Conservation (phyloP, 257 asterid species). For the Solanum acaule region DNA sequence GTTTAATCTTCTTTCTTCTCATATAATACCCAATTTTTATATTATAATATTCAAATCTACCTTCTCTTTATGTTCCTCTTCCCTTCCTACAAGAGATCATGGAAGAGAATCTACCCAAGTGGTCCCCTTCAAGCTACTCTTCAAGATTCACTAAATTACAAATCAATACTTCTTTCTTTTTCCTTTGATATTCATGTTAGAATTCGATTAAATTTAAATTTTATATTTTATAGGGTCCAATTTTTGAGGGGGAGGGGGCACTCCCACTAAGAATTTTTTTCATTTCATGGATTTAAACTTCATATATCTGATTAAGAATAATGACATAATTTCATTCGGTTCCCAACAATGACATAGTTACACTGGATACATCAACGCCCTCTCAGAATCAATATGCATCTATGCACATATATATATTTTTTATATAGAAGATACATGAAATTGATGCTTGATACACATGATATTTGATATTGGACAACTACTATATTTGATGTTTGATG, state of each 20-base stretch:
- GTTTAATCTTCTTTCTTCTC: slow-evolving; percentile 16
- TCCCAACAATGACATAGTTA: background rate
- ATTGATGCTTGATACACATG: no score
- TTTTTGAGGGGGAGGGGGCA: background rate
- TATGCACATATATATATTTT: no score
- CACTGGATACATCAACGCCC: no score
- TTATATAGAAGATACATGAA: no score
- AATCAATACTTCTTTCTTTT: background rate
- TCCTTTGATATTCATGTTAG: no score
- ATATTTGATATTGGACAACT: no score
- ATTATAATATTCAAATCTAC: background rate
- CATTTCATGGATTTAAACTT: no score
- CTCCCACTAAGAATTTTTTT: background rate
- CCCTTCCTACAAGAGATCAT: background rate
- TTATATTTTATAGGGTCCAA: background rate
- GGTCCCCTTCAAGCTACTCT: background rate
- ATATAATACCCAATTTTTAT: background rate
- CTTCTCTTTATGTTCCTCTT: background rate
- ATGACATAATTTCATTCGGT: no score
- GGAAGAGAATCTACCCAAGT: background rate
- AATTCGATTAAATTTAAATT: no score
- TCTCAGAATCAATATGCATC: no score
- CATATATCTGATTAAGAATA: background rate
- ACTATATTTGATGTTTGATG: no score
- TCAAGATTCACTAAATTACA: background rate